phyloP scores from a whole-genome alignment of 306 rosid genomes.

The Sechiopsis laciniata region DNA sequence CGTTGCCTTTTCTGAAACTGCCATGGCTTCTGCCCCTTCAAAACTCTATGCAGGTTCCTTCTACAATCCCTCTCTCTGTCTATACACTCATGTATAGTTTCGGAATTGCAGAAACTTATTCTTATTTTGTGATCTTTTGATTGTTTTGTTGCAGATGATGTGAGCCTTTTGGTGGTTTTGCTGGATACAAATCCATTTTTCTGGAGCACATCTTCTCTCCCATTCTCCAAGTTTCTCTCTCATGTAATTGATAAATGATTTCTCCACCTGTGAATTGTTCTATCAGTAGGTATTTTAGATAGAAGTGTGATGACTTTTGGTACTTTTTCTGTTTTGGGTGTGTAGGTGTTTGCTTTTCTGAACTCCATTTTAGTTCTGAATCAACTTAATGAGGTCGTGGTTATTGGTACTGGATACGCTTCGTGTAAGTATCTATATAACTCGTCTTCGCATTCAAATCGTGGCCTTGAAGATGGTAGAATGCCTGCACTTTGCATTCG shows the following conservation, averaged over 20 bases:
- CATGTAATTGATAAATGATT: conserved; percentile 38
- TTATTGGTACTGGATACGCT: conserved; percentile 81
- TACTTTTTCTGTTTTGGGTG: conserved; percentile 1
- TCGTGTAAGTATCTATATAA: conserved; percentile 69
- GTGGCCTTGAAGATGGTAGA: conserved; percentile 17
- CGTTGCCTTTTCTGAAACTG: neutral
- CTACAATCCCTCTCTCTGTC: conserved; percentile 11
- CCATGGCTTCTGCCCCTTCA: conserved; percentile 75
- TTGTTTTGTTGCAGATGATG: conserved; percentile 61
- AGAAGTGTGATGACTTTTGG: neutral
- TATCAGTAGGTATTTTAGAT: neutral
- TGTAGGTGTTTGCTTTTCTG: conserved; percentile 70
- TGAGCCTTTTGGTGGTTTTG: conserved; percentile 71
- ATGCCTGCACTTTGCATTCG: too few relatives aligned
- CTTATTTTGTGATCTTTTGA: conserved; percentile 10
- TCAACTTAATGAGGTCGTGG: conserved; percentile 77
- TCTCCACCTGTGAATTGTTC: conserved; percentile 21
- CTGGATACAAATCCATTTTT: conserved; percentile 85
- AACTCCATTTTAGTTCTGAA: conserved; percentile 71
- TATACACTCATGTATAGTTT: neutral
- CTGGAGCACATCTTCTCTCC: conserved; percentile 62
- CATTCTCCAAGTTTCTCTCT: conserved; percentile 74
- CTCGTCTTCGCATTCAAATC: conserved; percentile 45
- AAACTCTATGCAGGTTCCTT: conserved; percentile 59
- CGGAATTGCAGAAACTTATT: conserved; percentile 11